Conservation (phyloP, 2,329 filamentous ascomycete species). For the Hortaea werneckii region DNA sequence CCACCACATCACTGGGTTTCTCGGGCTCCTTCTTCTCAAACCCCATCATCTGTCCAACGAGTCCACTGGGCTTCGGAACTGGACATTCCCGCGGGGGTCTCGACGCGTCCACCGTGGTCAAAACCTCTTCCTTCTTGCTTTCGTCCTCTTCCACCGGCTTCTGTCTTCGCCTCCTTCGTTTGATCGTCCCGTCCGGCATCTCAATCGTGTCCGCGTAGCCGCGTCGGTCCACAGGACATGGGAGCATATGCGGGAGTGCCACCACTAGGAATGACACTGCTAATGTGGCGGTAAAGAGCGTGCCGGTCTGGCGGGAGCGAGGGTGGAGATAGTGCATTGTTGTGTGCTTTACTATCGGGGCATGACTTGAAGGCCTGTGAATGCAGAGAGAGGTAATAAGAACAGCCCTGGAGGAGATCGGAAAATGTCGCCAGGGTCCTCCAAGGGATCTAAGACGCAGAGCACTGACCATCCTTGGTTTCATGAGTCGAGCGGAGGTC, state of each 20-base stretch:
- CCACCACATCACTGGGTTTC: constrained; percentile 17
- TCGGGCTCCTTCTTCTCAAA: constrained; percentile 40
- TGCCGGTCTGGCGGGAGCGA: constrained; percentile 83
- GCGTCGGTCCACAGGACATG: constrained; percentile 71
- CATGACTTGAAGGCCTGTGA: background rate
- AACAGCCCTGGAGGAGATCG: background rate
- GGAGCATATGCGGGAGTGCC: constrained; percentile 76
- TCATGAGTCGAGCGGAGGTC: too few species aligned
- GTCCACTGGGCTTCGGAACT: constrained; percentile 76
- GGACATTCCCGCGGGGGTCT: constrained; percentile 64
- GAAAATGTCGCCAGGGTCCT: background rate
- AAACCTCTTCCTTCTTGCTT: constrained; percentile 2
- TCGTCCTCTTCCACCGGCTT: constrained; percentile 4
- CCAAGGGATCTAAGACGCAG: too few species aligned
- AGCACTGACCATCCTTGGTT: too few species aligned
- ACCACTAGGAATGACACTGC: constrained; percentile 87
- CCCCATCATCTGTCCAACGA: constrained; percentile 65
- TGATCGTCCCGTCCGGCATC: constrained; percentile 20
- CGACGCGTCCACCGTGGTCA: constrained; percentile 1
- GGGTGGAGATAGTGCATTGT: constrained; percentile 61
- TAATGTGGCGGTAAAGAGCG: constrained; percentile 89
- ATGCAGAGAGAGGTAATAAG: background rate
- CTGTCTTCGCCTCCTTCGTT: constrained; percentile 35
- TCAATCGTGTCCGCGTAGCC: constrained; percentile 57
- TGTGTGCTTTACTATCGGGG: background rate